Evolutionary conservation across 1,139 yeast genomes (phyloP).

Genomic region (Debaryomyces robertsiae): DNA sequence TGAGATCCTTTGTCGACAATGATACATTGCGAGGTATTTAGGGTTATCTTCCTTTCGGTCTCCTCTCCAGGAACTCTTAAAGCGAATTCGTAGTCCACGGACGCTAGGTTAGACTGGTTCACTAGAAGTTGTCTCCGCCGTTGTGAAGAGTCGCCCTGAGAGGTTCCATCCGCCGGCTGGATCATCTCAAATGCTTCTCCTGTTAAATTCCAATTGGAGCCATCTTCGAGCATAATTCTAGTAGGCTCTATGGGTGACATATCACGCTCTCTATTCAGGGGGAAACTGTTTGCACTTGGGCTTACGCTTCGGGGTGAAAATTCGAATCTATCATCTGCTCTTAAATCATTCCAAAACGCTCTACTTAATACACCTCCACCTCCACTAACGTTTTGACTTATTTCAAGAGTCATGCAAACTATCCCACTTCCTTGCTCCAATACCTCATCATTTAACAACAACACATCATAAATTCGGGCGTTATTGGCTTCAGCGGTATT

Average conservation of each 20-base stretch:
- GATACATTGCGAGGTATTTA: conserved; percentile 47
- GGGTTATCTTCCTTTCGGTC: conserved; percentile 20
- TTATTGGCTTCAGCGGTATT: conserved; percentile 15
- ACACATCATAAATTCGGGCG: conserved; percentile 15
- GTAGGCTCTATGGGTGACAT: conserved; percentile 25
- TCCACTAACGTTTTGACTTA: conserved; percentile 17
- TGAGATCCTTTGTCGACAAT: conserved; percentile 37
- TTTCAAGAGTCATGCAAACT: conserved; percentile 16
- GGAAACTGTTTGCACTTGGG: neutral
- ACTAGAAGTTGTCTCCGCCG: conserved; percentile 21
- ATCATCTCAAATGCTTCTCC: conserved; percentile 33
- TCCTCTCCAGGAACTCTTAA: conserved; percentile 18
- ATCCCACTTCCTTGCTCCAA: conserved; percentile 16
- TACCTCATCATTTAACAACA: conserved; percentile 17
- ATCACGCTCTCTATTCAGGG: neutral
- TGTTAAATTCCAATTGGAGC: conserved; percentile 28
- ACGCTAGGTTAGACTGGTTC: conserved; percentile 26
- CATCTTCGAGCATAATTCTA: conserved; percentile 25
- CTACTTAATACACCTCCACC: conserved; percentile 32
- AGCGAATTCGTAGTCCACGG: conserved; percentile 25
- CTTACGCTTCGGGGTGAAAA: conserved; percentile 22
- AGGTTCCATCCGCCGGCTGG: conserved; percentile 9
- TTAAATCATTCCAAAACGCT: conserved; percentile 31
- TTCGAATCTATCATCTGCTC: conserved; percentile 26
- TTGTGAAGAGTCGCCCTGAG: conserved; percentile 9